Evolutionary conservation across 345 rosid genomes (phyloP).

Genomic region (Acer yangbiense): DNA sequence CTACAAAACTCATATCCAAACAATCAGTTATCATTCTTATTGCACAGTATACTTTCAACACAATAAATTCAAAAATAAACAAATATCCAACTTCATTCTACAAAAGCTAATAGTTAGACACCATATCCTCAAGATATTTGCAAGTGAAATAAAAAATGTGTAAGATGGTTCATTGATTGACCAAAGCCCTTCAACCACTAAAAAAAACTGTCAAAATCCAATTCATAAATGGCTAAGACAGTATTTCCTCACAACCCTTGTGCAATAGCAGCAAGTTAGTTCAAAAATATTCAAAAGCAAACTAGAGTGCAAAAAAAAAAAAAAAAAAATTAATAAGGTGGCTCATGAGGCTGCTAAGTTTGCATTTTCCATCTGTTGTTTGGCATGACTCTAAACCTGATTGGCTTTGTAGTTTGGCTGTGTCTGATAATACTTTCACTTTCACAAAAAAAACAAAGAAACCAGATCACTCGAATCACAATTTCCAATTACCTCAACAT

Average conservation of each 20-base stretch:
- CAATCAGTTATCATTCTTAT: slow-evolving; percentile 5
- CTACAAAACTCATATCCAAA: slow-evolving; percentile 43
- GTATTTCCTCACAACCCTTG: not conserved
- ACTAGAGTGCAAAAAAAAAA: not conserved
- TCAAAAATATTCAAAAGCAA: not conserved
- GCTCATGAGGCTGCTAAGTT: too few relatives aligned
- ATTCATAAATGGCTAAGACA: not conserved
- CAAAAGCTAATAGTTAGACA: not conserved
- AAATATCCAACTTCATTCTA: not conserved
- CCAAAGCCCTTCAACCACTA: not conserved
- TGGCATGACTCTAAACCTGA: too few relatives aligned
- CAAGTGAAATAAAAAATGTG: not conserved
- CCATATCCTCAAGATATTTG: not conserved
- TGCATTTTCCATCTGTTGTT: too few relatives aligned
- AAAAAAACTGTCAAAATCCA: not conserved
- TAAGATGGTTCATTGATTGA: not conserved
- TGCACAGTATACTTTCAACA: not conserved
- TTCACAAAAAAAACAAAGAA: too few relatives aligned
- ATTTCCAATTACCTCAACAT: not conserved
- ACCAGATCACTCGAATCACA: not conserved
- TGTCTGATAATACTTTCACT: too few relatives aligned
- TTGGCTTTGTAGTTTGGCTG: too few relatives aligned
- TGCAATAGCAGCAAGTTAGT: not conserved
- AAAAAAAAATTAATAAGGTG: too few relatives aligned
- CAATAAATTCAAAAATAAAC: not conserved